Percentiles rank a stretch among this genome's conserved stretches.
These are phyloP conservation scores for Aureobasidium vineae DNA, from an alignment of 2,329 filamentous ascomycete genomes.

Conservation along the genomic window DNA sequence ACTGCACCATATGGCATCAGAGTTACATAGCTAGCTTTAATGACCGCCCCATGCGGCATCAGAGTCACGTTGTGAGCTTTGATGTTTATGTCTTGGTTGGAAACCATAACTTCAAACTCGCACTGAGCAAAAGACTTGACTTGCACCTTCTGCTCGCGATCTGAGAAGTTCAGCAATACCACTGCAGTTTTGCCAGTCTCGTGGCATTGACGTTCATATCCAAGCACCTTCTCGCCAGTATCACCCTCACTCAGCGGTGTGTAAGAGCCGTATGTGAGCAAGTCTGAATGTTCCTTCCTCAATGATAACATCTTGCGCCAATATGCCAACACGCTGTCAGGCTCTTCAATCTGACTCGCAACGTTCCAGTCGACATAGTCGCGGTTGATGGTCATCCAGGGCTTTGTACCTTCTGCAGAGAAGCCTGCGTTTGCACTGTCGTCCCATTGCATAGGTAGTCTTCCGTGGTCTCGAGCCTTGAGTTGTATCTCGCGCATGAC, in stretches of 20 bases:
- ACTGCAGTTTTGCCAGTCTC: constrained; percentile 37
- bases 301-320: constrained; percentile 48
- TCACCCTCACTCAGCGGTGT: constrained; percentile 28
- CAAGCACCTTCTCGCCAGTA: constrained; percentile 31
- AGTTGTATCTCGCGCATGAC: constrained; percentile 44
- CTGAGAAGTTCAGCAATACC: constrained; percentile 44
- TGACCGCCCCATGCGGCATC: constrained; percentile 30
- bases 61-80: constrained; percentile 26
- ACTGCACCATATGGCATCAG: constrained; percentile 30
- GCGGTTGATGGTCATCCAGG: constrained; percentile 69
- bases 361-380: constrained; percentile 62
- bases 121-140: constrained; percentile 14
- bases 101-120: constrained; percentile 29
- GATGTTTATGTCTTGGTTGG: constrained; percentile 29
- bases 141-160: constrained; percentile 34
- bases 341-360: constrained; percentile 50
- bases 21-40: constrained; percentile 25
- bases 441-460: constrained; percentile 69
- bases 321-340: constrained; percentile 56
- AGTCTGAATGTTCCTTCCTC: constrained; percentile 31
- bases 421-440: constrained; percentile 59
- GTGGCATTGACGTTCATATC: constrained; percentile 37
- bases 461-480: constrained; percentile 64
- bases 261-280: constrained; percentile 33
- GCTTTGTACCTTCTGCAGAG: constrained; percentile 52